Evolutionary conservation across 305 asterid genomes (phyloP).

Genomic region (Solanum hybrid): DNA sequence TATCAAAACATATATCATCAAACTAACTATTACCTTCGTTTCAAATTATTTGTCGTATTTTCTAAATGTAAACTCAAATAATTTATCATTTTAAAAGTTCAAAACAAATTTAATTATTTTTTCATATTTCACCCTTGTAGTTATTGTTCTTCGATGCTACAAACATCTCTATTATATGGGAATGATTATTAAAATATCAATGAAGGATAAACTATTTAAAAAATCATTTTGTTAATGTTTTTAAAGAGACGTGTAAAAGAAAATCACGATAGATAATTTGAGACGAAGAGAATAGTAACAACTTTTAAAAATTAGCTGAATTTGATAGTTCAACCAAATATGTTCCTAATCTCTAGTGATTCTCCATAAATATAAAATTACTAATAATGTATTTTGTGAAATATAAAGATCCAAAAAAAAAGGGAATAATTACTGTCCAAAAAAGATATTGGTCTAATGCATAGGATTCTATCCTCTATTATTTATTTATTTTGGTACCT

Average conservation of each 20-base stretch:
- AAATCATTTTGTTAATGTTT: too few relatives aligned
- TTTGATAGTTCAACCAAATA: neutral
- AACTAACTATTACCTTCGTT: rapidly evolving
- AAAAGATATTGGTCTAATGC: neutral
- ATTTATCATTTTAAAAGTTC: neutral
- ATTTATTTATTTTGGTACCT: neutral
- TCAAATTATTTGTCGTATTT: neutral
- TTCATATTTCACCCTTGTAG: neutral
- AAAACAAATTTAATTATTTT: neutral
- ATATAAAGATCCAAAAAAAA: neutral
- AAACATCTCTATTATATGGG: neutral
- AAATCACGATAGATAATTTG: neutral
- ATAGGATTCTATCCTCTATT: neutral
- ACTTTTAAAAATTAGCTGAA: neutral
- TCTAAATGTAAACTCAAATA: neutral
- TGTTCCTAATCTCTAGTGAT: neutral
- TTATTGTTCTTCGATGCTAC: neutral
- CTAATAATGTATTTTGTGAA: neutral
- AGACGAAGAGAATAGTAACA: neutral
- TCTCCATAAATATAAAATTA: neutral
- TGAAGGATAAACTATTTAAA: neutral
- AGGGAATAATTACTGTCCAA: neutral
- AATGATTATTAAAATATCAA: neutral
- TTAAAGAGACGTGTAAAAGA: neutral
- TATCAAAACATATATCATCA: neutral